Base-by-base conservation (phyloP, 1,284 basidiomycete species). In the Mycena citricolor region DNA sequence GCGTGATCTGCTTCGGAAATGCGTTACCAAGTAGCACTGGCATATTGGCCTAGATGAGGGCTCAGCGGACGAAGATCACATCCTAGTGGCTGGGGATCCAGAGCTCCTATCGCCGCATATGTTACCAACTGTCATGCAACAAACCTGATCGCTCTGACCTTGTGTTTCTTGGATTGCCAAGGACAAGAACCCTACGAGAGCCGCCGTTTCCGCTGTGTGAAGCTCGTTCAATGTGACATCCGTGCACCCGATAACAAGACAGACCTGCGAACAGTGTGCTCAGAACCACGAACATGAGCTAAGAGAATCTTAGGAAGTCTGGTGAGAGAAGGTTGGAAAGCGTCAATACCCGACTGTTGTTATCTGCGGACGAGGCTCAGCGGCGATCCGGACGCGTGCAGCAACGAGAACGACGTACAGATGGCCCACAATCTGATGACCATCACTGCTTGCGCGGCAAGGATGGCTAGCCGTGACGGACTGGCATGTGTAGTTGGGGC, bases 361-460 rank as follows among this genome's bases (percentile, higher is more conserved):
- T 48, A 39, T 52, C 50, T 52, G 12, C n/a, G n/a, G n/a, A 13
- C 5, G 29, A 14, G 19, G 6, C 14, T 10, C 6, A 12, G n/a
- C 20, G 16, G 23, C 17, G 20, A 14, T 21, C 16, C 4, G 29
- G 24, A 11, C 25, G 26, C 16, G 7, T 20, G 8, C 2, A 20
- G n/a, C n/a, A 19, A 10, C 3, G 17, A 13, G 16, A 23, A 22
- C 14, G 12, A 39, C 45, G 12, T 35, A 52, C 50, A 52, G 8
- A 52, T 52, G 8, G 50, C 50, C 42, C 39, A 52, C 5, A 52
- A 21, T 26, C 50, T 20, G 12, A 52, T 52, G 12, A 52, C 36
- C 37, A 52, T 40, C 1, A 52, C 12, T 3, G 46, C 50, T 29
- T 52, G 50, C 8, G 50, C 50, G 3, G 32, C 39, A 24, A 52